A percentile compares a stretch with the other conserved stretches of the same genome.
Conservation (phyloP, 2,329 filamentous ascomycete genomes). For the Cladophialophora psammophila region DNA sequence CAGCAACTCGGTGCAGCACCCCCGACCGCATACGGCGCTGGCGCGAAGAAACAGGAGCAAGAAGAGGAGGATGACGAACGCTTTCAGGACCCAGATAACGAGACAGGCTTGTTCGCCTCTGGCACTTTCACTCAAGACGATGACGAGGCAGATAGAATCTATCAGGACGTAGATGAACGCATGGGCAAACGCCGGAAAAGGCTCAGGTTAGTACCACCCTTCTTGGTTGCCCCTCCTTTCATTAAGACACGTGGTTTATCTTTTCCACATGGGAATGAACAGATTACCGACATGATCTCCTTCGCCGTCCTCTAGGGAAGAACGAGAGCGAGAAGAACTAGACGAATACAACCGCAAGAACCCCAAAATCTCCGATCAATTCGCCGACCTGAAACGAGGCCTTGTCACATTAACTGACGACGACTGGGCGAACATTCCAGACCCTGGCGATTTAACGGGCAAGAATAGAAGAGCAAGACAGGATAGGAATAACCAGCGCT, state of each 20-base stretch:
- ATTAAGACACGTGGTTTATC: constrained; percentile 66
- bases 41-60: constrained; percentile 66
- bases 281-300: constrained; percentile 76
- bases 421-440: constrained; percentile 93
- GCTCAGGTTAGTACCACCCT: constrained; percentile 74
- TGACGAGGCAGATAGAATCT: constrained; percentile 96
- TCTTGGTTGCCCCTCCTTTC: constrained; percentile 31
- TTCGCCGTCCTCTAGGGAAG: constrained; percentile 76
- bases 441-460: constrained; percentile 94
- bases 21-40: constrained; percentile 75
- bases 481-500: constrained; percentile 81
- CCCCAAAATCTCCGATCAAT: constrained; percentile 97
- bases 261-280: constrained; percentile 69
- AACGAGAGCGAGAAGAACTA: constrained; percentile 85
- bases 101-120: constrained; percentile 92
- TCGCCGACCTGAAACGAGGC: constrained; percentile 92
- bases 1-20: constrained; percentile 77
- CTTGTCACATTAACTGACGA: constrained; percentile 89
- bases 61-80: constrained; percentile 77
- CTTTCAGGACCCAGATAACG: constrained; percentile 96
- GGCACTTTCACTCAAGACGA: constrained; percentile 97
- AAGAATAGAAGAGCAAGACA: constrained; percentile 88
- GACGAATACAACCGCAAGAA: constrained; percentile 98
- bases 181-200: constrained; percentile 89
- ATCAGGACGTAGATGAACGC: constrained; percentile 93